Conservation (phyloP, 164 flowering plant species). For the Macadamia tetraphylla region DNA sequence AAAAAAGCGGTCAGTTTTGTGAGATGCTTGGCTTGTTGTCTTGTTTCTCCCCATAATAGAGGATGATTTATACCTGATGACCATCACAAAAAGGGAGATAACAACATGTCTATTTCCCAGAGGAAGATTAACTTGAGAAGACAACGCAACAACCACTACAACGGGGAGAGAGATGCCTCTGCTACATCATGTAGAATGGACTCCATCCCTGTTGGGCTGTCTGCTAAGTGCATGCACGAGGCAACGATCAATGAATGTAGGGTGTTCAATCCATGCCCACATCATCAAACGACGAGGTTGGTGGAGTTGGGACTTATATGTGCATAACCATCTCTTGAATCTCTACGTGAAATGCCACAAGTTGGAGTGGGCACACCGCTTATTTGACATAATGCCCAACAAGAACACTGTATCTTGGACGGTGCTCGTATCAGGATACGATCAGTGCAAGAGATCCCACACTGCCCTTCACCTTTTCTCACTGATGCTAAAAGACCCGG, state of each 20-base stretch:
- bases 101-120: too few relatives aligned
- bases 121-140: too few relatives aligned
- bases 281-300: not conserved
- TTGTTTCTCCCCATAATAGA: too few relatives aligned
- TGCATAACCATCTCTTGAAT: constrained; percentile 6
- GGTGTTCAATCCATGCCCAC: constrained; percentile 13
- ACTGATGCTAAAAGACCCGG: constrained; percentile 6
- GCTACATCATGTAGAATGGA: constrained; percentile 1
- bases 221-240: constrained; percentile 9
- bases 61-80: too few relatives aligned
- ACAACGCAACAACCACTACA: too few relatives aligned
- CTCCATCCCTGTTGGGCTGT: constrained; percentile 7
- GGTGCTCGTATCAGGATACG: constrained; percentile 5
- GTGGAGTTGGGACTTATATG: not conserved
- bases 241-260: constrained; percentile 6
- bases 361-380: constrained; percentile 2
- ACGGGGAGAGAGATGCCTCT: too few relatives aligned
- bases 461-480: constrained; percentile 9
- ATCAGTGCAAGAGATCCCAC: constrained; percentile 3
- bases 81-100: too few relatives aligned
- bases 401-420: constrained; percentile 10
- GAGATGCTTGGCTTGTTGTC: too few relatives aligned
- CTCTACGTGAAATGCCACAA: constrained; percentile 6
- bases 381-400: constrained; percentile 4
- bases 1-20: too few relatives aligned